These are phyloP conservation scores for Lentinula aciculospora DNA, from an alignment of 768 basidiomycete species.

Conservation along the genomic window DNA sequence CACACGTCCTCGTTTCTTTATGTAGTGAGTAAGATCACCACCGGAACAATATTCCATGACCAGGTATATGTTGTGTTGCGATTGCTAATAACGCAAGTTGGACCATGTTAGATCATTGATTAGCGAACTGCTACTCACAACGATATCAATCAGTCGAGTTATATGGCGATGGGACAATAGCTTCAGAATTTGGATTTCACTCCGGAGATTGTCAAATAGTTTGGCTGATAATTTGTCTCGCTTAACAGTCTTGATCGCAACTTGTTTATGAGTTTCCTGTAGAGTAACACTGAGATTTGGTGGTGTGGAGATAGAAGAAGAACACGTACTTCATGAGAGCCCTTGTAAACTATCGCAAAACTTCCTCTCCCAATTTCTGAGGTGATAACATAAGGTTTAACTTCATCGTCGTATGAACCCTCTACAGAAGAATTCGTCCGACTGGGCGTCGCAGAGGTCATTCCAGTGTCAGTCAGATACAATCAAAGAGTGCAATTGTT, in stretches of 20 bases:
- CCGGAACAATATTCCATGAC: conserved; percentile 98
- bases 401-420: conserved; percentile 56
- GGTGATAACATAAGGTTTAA: conserved; percentile 72
- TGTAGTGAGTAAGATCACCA: conserved; percentile 93
- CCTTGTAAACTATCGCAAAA: conserved; percentile 95
- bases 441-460: background rate
- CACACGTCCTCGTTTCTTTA: conserved; percentile 94
- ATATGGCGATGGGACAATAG: conserved; percentile 90
- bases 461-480: background rate
- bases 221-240: conserved; percentile 84
- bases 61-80: conserved; percentile 80
- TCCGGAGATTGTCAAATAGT: conserved; percentile 95
- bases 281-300: background rate
- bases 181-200: conserved; percentile 96
- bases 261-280: conserved; percentile 71
- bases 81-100: conserved; percentile 38
- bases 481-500: background rate
- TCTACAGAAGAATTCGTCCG: conserved; percentile 11
- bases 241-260: conserved; percentile 94
- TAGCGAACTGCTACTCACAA: conserved; percentile 42
- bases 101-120: background rate
- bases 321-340: conserved; percentile 75
- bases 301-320: background rate
- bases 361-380: conserved; percentile 83
- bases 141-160: conserved; percentile 87